Conservation (phyloP, 495 filamentous ascomycete genomes). For the Talaromyces trachyspermus region DNA sequence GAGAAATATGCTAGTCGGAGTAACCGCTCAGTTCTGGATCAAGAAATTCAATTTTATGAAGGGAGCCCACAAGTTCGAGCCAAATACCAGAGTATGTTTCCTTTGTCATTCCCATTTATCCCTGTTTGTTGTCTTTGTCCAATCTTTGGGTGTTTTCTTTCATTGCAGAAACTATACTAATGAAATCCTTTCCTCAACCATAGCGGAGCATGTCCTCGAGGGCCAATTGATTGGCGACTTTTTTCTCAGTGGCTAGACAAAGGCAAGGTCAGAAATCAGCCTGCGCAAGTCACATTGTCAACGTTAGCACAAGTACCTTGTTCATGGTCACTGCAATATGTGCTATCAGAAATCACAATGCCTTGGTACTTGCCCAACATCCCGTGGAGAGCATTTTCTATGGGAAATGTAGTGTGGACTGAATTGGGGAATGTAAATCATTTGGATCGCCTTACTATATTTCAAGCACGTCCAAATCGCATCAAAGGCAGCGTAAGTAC, state of each 20-base stretch:
- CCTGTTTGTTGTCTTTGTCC: background rate
- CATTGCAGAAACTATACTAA: too few species aligned
- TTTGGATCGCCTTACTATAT: background rate
- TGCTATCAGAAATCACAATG: background rate
- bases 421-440: background rate
- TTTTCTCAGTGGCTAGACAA: background rate
- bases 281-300: background rate
- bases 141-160: too few species aligned
- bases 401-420: background rate
- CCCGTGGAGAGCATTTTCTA: background rate
- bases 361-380: background rate
- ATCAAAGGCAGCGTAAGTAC: background rate
- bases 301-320: background rate
- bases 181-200: background rate
- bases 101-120: background rate
- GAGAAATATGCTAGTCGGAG: constrained; percentile 9
- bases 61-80: constrained; percentile 8
- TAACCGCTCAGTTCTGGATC: constrained; percentile 11
- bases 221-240: background rate
- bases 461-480: background rate
- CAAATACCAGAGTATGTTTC: background rate
- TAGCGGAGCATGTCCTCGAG: background rate
- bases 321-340: background rate
- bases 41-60: constrained; percentile 11
- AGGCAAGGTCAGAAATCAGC: background rate